Conservation (phyloP, 2,329 filamentous ascomycete species). For the Microascus cirrosus region DNA sequence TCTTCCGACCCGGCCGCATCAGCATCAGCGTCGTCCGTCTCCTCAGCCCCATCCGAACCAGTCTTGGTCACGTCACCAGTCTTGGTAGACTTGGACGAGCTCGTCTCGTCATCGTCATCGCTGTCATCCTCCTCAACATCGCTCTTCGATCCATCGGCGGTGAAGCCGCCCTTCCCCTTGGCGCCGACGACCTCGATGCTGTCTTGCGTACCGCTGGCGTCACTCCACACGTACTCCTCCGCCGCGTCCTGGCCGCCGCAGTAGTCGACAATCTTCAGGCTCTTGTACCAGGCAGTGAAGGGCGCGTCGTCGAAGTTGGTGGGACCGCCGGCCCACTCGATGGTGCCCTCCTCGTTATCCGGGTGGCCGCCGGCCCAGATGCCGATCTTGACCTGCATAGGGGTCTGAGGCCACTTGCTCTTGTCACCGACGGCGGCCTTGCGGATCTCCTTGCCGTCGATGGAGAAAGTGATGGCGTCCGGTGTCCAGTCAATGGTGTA, state of each 20-base stretch:
- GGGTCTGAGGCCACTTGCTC: constrained; percentile 52
- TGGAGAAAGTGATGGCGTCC: constrained; percentile 45
- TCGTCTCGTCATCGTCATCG: not conserved
- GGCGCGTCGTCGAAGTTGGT: constrained; percentile 39
- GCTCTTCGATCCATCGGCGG: not conserved
- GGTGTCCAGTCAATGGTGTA: constrained; percentile 60
- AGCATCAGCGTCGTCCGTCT: not conserved
- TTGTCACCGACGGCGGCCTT: constrained; percentile 35
- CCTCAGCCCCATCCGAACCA: not conserved
- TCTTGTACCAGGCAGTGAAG: constrained; percentile 46
- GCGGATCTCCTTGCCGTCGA: constrained; percentile 37
- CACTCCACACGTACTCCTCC: constrained; percentile 37
- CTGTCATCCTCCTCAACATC: not conserved
- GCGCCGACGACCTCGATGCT: constrained; percentile 40
- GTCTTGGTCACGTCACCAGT: not conserved
- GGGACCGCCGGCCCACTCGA: constrained; percentile 60
- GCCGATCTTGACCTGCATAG: constrained; percentile 55
- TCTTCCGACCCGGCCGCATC: not conserved
- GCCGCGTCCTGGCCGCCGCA: constrained; percentile 32
- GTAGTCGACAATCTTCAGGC: constrained; percentile 41
- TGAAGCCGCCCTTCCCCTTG: constrained; percentile 6
- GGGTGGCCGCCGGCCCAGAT: constrained; percentile 40
- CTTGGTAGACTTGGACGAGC: not conserved
- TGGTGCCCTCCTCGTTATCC: constrained; percentile 41
- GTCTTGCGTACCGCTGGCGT: constrained; percentile 34